These are phyloP conservation scores for Calycina marina DNA, from an alignment of 2,329 filamentous ascomycete genomes.

Conservation along the genomic window DNA sequence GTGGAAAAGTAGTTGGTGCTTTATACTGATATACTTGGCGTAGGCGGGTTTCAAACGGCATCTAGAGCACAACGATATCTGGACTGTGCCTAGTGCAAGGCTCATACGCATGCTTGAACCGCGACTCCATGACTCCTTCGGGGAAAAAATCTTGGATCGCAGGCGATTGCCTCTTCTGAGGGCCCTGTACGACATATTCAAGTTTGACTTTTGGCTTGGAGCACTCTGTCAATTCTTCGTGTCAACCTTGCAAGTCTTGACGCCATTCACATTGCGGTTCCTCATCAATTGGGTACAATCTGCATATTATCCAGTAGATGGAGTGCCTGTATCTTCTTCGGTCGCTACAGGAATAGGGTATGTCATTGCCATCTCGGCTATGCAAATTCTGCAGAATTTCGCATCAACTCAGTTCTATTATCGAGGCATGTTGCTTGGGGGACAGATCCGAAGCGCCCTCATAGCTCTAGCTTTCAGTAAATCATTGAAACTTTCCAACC, in stretches of 20 bases:
- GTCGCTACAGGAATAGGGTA: conserved; percentile 65
- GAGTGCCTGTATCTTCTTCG: conserved; percentile 37
- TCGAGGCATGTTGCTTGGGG: conserved; percentile 76
- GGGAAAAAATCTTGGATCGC: background rate
- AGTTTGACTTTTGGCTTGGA: conserved; percentile 67
- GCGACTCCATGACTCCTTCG: no score
- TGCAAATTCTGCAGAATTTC: conserved; percentile 70
- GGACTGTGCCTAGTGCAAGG: background rate
- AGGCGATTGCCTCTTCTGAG: conserved; percentile 49
- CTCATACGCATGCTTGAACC: no score
- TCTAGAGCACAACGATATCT: conserved; percentile 1
- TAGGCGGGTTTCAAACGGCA: no score
- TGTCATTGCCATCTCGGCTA: conserved; percentile 64
- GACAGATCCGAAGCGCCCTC: conserved; percentile 61
- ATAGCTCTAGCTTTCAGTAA: conserved; percentile 83
- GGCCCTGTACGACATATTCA: conserved; percentile 74
- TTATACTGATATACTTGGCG: no score
- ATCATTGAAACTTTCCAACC: conserved; percentile 68
- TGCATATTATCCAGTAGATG: conserved; percentile 50
- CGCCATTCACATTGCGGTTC: conserved; percentile 70
- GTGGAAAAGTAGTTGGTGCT: no score
- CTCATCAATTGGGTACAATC: conserved; percentile 71
- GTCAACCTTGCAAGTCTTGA: conserved; percentile 60
- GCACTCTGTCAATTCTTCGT: conserved; percentile 56
- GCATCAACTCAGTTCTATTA: conserved; percentile 82